Conservation (phyloP, 2,329 filamentous ascomycete genomes). For the Neurospora sp. region DNA sequence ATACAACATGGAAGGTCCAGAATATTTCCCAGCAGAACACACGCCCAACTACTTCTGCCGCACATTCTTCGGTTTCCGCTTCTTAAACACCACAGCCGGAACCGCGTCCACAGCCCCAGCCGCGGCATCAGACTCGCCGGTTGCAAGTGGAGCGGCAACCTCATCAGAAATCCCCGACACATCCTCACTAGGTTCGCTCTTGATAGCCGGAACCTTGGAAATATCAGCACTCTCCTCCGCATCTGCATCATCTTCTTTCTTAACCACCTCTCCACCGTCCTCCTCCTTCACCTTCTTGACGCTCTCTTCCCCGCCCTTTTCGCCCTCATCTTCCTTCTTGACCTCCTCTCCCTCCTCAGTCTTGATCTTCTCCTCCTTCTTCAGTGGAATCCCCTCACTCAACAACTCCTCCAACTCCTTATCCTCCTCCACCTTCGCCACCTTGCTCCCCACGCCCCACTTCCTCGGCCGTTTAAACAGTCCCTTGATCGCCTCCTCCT, state of each 20-base stretch:
- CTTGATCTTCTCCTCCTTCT: slow-evolving; percentile 25
- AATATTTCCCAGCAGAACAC: neutral
- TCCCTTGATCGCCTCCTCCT: slow-evolving; percentile 47
- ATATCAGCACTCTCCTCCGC: slow-evolving; percentile 5
- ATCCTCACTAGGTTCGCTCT: slow-evolving; percentile 31
- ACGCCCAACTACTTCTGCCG: slow-evolving; percentile 39
- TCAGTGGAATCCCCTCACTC: slow-evolving; percentile 25
- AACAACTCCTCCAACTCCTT: slow-evolving; percentile 55
- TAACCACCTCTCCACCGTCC: slow-evolving; percentile 23
- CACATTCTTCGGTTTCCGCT: slow-evolving; percentile 60
- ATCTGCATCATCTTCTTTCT: slow-evolving; percentile 27
- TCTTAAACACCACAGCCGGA: slow-evolving; percentile 63
- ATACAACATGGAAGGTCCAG: neutral
- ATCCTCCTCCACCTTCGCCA: slow-evolving; percentile 35
- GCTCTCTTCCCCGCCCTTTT: slow-evolving; percentile 4
- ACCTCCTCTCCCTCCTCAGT: slow-evolving; percentile 20
- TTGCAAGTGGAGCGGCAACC: neutral
- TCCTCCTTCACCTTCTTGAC: slow-evolving; percentile 18
- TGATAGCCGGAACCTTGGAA: slow-evolving; percentile 20
- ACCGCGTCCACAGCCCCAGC: slow-evolving; percentile 16
- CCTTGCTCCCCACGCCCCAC: slow-evolving; percentile 46
- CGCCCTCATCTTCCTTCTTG: slow-evolving; percentile 29
- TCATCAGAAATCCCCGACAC: slow-evolving; percentile 8
- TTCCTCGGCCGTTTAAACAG: slow-evolving; percentile 49
- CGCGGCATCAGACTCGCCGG: neutral